Percentiles rank a stretch among this genome's conserved stretches.
Evolutionary conservation across 2,329 filamentous ascomycete species (phyloP).

Genomic region (Fonsecaea multimorphosa): DNA sequence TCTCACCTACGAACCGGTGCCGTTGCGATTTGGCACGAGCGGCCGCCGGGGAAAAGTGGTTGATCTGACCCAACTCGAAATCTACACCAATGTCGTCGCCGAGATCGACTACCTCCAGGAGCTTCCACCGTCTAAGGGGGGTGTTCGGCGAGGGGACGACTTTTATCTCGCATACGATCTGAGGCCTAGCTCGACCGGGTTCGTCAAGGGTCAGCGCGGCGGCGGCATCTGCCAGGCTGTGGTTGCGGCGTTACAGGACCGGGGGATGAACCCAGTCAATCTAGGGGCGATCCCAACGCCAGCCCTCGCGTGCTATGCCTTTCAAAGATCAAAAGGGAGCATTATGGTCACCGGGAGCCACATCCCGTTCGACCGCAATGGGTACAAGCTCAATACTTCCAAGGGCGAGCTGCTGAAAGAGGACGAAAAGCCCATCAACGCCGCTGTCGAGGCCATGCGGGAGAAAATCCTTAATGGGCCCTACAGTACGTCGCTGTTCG

Average conservation of each 20-base stretch:
- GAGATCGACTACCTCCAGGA: constrained; percentile 44
- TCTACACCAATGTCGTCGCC: constrained; percentile 45
- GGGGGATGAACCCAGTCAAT: constrained; percentile 43
- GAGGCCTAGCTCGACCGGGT: constrained; percentile 43
- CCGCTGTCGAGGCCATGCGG: constrained; percentile 40
- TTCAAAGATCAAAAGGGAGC: constrained; percentile 42
- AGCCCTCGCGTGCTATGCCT: constrained; percentile 43
- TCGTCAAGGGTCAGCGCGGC: constrained; percentile 43
- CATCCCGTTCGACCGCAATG: constrained; percentile 47
- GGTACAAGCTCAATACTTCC: constrained; percentile 46
- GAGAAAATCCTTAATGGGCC: constrained; percentile 34
- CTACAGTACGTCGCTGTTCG: neutral
- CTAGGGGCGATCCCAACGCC: constrained; percentile 45
- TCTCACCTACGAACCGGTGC: constrained; percentile 58
- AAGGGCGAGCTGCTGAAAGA: constrained; percentile 45
- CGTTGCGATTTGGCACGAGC: constrained; percentile 49
- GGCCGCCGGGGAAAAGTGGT: constrained; percentile 45
- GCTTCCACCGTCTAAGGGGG: constrained; percentile 42
- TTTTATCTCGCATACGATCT: constrained; percentile 46
- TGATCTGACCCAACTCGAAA: constrained; percentile 45
- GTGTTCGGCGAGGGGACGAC: constrained; percentile 43
- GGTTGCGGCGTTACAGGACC: constrained; percentile 42
- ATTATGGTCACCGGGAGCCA: constrained; percentile 48
- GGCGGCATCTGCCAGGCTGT: constrained; percentile 44
- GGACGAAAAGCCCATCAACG: constrained; percentile 44